Conservation (phyloP, 2,329 filamentous ascomycete species). For the Aaosphaeria arxii region DNA sequence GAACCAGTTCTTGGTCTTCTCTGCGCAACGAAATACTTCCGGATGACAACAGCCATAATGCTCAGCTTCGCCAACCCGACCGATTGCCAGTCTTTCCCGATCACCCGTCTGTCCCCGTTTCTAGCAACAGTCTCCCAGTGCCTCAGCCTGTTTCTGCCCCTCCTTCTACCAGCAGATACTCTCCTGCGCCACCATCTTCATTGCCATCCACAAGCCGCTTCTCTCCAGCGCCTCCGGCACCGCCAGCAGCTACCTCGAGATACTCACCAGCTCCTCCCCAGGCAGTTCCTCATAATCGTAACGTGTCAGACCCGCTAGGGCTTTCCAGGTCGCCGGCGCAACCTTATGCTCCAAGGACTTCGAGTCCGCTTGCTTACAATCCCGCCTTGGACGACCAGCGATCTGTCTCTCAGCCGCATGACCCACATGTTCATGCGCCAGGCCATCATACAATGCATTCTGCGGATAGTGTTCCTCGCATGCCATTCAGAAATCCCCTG, state of each 20-base stretch:
- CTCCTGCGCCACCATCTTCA: conserved; percentile 29
- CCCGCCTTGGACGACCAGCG: conserved; percentile 30
- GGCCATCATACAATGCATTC: conserved; percentile 28
- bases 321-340: conserved; percentile 41
- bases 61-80: conserved; percentile 42
- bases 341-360: conserved; percentile 61
- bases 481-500: conserved; percentile 24
- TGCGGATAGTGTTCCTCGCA: conserved; percentile 20
- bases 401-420: conserved; percentile 3
- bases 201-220: conserved; percentile 34
- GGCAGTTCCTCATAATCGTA: conserved; percentile 33
- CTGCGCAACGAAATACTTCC: conserved; percentile 33
- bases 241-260: conserved; percentile 33
- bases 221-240: conserved; percentile 23
- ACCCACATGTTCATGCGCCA: conserved; percentile 6
- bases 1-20: conserved; percentile 33
- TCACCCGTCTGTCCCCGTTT: conserved; percentile 26
- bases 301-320: conserved; percentile 32
- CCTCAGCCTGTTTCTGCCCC: conserved; percentile 16
- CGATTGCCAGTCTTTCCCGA: conserved; percentile 36
- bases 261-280: conserved; percentile 42
- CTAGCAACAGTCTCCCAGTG: conserved; percentile 29
- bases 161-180: conserved; percentile 24
- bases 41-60: conserved; percentile 19
- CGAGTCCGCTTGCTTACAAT: conserved; percentile 60